These are phyloP conservation scores for Papiliotrema nemorosa DNA, from an alignment of 1,284 basidiomycete genomes.

Conservation along the genomic window DNA sequence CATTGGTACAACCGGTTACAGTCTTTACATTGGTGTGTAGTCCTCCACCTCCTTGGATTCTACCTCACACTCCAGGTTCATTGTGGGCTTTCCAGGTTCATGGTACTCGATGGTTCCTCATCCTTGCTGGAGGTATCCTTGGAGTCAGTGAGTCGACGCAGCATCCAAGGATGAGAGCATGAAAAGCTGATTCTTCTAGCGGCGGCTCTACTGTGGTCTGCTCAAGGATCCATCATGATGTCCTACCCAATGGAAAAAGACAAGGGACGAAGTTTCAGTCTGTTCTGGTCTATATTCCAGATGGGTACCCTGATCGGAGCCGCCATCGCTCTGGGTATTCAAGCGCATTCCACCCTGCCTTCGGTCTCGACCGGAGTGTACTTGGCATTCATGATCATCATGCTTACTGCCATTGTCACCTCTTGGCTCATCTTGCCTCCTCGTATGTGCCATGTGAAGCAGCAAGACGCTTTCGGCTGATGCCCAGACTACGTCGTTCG, in stretches of 20 bases:
- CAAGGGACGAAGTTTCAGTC: conserved; percentile 50
- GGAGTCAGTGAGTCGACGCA: conserved; percentile 46
- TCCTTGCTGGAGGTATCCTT: conserved; percentile 50
- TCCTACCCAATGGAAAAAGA: conserved; percentile 51
- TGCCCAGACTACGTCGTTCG: conserved; percentile 29
- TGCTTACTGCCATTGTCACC: conserved; percentile 31
- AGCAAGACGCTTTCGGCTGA: background rate
- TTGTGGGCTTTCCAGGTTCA: conserved; percentile 13
- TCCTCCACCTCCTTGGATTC: conserved; percentile 15
- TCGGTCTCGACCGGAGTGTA: conserved; percentile 39
- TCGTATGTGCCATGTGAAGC: conserved; percentile 7
- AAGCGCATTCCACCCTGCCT: conserved; percentile 26
- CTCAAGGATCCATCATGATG: conserved; percentile 53
- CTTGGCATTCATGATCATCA: conserved; percentile 45
- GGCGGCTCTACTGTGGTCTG: conserved; percentile 37
- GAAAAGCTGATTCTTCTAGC: conserved; percentile 2
- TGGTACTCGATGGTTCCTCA: conserved; percentile 44
- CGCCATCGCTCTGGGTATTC: conserved; percentile 50
- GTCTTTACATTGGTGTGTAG: conserved; percentile 30
- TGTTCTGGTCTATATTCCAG: conserved; percentile 53
- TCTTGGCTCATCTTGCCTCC: conserved; percentile 39
- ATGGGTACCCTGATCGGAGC: conserved; percentile 51
- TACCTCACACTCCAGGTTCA: too few relatives aligned
- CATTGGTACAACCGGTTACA: conserved; percentile 48
- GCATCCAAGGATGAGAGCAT: too few relatives aligned